Conservation (phyloP, 129 eudicot species). For the Flaveria bidentis region DNA sequence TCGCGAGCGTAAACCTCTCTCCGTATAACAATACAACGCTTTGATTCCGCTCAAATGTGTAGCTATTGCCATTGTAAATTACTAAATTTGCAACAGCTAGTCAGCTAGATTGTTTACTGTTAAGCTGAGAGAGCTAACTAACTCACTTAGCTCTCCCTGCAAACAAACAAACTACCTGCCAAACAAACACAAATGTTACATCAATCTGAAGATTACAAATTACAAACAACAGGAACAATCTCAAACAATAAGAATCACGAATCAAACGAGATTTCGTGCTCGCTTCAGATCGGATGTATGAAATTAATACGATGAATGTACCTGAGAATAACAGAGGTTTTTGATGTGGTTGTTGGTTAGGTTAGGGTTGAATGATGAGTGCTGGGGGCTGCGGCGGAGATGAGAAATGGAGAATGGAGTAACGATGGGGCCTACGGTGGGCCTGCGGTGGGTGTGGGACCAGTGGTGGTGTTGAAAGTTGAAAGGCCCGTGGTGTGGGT, state of each 20-base stretch:
- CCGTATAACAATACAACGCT: conserved; percentile 33
- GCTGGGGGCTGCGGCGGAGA: conserved; percentile 18
- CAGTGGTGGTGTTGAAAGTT: neutral
- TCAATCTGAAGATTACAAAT: neutral
- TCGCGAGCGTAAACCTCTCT: conserved; percentile 35
- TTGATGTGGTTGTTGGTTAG: neutral
- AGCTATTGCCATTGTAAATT: conserved; percentile 44
- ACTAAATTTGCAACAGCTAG: no score
- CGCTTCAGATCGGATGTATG: conserved; percentile 23
- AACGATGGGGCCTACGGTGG: conserved; percentile 5
- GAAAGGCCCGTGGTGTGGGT: neutral
- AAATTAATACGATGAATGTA: conserved; percentile 3
- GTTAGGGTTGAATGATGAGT: conserved; percentile 19
- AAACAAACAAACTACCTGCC: conserved; percentile 32
- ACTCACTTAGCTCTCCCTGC: conserved; percentile 38
- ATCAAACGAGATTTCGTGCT: neutral
- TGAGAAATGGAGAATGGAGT: conserved; percentile 20
- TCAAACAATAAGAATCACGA: neutral
- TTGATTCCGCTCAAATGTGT: conserved; percentile 50
- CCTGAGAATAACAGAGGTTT: conserved; percentile 5
- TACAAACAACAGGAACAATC: conserved; percentile 1
- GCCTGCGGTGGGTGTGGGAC: neutral
- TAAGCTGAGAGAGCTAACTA: conserved; percentile 38
- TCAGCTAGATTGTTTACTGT: conserved; percentile 4
- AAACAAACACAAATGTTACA: neutral